These are phyloP conservation scores for Russula sp. DNA, from an alignment of 768 basidiomycete genomes.

Conservation along the genomic window DNA sequence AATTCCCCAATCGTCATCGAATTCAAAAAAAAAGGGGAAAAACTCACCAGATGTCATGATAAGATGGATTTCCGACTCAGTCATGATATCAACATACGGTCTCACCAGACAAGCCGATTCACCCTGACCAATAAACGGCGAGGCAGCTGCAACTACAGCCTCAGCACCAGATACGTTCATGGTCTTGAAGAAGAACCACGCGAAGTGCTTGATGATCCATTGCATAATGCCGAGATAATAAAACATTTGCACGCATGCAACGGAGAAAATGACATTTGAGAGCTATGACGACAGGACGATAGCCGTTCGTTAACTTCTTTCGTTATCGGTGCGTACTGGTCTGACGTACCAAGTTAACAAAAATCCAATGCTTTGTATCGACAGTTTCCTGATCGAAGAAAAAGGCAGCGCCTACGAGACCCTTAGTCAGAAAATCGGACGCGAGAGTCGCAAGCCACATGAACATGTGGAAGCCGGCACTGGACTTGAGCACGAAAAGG, in stretches of 20 bases:
- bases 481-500: conserved; percentile 82
- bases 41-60: conserved; percentile 77
- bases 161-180: conserved; percentile 94
- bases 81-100: conserved; percentile 84
- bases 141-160: conserved; percentile 87
- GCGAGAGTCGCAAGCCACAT: conserved; percentile 78
- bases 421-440: conserved; percentile 71
- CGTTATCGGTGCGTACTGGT: background rate
- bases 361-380: conserved; percentile 71
- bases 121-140: conserved; percentile 89
- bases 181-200: conserved; percentile 91
- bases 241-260: conserved; percentile 88
- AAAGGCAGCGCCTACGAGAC: conserved; percentile 68
- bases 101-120: conserved; percentile 84
- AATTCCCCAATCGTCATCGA: background rate
- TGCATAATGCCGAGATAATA: conserved; percentile 93
- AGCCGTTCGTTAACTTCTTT: no score
- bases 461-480: conserved; percentile 84
- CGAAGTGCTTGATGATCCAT: conserved; percentile 87
- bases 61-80: conserved; percentile 77
- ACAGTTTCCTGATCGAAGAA: conserved; percentile 73
- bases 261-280: conserved; percentile 86
- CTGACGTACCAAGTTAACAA: conserved; percentile 64
- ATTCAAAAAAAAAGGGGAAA: background rate
- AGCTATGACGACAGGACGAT: conserved; percentile 43